A percentile compares a stretch with the other conserved stretches of the same genome.
Conservation (phyloP, 805 yeast genomes). For the Sungouiella thailandica region DNA sequence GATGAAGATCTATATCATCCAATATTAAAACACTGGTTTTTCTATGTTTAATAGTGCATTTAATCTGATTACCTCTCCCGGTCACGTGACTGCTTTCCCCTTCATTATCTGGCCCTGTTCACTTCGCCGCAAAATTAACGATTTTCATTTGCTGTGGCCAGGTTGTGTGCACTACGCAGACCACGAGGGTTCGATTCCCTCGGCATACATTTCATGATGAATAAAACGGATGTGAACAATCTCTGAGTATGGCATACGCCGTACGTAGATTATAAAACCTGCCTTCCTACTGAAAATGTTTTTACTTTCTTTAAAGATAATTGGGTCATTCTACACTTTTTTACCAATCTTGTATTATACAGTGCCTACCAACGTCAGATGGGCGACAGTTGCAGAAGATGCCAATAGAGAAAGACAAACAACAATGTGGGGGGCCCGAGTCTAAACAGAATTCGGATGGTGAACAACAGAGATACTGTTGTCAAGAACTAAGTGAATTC, state of each 20-base stretch:
- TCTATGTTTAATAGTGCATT: no score
- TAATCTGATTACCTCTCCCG: no score
- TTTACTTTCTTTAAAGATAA: constrained; percentile 8
- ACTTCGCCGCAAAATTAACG: background rate
- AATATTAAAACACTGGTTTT: no score
- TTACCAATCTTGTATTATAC: background rate
- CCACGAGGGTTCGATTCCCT: constrained; percentile 20
- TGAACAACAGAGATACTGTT: no score
- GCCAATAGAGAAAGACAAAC: background rate
- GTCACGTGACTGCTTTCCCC: no score
- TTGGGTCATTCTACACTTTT: no score
- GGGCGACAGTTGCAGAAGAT: background rate
- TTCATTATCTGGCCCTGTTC: constrained; percentile 1
- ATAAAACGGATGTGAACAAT: constrained; percentile 47
- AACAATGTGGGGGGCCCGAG: no score
- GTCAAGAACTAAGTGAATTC: no score
- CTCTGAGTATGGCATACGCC: constrained; percentile 42
- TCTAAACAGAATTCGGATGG: no score
- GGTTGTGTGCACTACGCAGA: constrained; percentile 4
- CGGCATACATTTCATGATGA: constrained; percentile 33
- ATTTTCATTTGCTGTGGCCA: constrained; percentile 16
- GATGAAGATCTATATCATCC: no score
- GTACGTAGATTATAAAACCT: constrained; percentile 42
- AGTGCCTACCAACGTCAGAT: no score
- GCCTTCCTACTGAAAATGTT: constrained; percentile 46